phyloP scores from a whole-genome alignment of 2,329 filamentous ascomycete genomes.

The Gnomoniopsis smithogilvyi region DNA sequence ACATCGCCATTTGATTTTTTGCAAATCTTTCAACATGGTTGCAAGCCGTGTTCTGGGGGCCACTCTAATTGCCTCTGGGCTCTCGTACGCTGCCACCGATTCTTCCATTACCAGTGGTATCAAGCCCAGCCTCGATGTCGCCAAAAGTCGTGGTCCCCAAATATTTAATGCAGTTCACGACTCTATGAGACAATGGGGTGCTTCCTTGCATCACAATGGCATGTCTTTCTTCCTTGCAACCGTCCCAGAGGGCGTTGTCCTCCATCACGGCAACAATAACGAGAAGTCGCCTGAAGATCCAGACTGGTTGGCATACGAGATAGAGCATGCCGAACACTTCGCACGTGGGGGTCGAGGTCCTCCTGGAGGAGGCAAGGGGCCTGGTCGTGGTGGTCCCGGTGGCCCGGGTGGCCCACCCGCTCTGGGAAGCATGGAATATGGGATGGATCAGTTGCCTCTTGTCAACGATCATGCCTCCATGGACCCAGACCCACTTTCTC shows the following conservation, averaged over 20 bases:
- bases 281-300: constrained; percentile 45
- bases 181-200: constrained; percentile 72
- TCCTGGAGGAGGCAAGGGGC: neutral
- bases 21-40: neutral
- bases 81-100: constrained; percentile 3
- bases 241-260: constrained; percentile 59
- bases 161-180: constrained; percentile 73
- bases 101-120: constrained; percentile 17
- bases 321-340: constrained; percentile 69
- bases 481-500: neutral
- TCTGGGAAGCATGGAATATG: neutral
- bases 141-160: constrained; percentile 52
- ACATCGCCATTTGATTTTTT: neutral
- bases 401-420: neutral
- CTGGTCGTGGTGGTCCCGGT: neutral
- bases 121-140: constrained; percentile 34
- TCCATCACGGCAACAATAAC: constrained; percentile 62
- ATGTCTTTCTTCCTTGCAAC: constrained; percentile 67
- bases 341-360: constrained; percentile 32
- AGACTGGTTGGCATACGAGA: constrained; percentile 76
- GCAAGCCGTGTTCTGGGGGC: constrained; percentile 10
- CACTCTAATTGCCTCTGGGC: constrained; percentile 4
- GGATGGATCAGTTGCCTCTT: neutral
- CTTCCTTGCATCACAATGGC: constrained; percentile 70
- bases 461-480: neutral